Evolutionary conservation across 2,329 filamentous ascomycete species (phyloP).

Genomic region (Penicillium occitanis): DNA sequence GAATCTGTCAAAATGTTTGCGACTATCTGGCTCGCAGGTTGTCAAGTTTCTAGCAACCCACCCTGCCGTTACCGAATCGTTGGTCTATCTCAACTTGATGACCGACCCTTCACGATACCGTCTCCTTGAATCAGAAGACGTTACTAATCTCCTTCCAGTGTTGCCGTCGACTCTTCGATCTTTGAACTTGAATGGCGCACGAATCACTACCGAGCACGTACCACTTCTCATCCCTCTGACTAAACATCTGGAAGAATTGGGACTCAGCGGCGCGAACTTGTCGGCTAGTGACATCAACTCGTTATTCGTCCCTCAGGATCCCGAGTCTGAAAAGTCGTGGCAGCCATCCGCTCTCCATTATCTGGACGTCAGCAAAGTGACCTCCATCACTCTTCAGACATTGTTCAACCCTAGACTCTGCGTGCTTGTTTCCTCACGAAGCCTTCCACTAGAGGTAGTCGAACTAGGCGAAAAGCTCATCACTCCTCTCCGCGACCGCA

Average conservation of each 20-base stretch:
- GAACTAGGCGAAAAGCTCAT: slow-evolving; percentile 71
- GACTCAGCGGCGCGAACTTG: slow-evolving; percentile 66
- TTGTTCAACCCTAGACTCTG: slow-evolving; percentile 59
- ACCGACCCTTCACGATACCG: slow-evolving; percentile 71
- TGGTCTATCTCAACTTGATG: slow-evolving; percentile 72
- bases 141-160: slow-evolving; percentile 63
- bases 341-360: slow-evolving; percentile 66
- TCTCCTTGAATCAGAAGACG: slow-evolving; percentile 64
- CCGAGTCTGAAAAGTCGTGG: slow-evolving; percentile 45
- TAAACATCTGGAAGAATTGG: slow-evolving; percentile 73
- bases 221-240: slow-evolving; percentile 63
- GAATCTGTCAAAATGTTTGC: slow-evolving; percentile 73
- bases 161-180: slow-evolving; percentile 69
- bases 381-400: slow-evolving; percentile 54
- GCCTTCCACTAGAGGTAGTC: slow-evolving; percentile 71
- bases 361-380: slow-evolving; percentile 72
- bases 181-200: slow-evolving; percentile 72
- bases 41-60: slow-evolving; percentile 71
- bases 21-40: slow-evolving; percentile 64
- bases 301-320: slow-evolving; percentile 51
- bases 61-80: slow-evolving; percentile 62
- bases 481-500: slow-evolving; percentile 62
- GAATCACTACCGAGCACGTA: slow-evolving; percentile 65
- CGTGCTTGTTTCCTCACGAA: slow-evolving; percentile 58
- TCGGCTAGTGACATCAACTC: slow-evolving; percentile 64